Base-by-base conservation (phyloP, 2,329 filamentous ascomycete genomes). In the Fusarium abutilonis region DNA sequence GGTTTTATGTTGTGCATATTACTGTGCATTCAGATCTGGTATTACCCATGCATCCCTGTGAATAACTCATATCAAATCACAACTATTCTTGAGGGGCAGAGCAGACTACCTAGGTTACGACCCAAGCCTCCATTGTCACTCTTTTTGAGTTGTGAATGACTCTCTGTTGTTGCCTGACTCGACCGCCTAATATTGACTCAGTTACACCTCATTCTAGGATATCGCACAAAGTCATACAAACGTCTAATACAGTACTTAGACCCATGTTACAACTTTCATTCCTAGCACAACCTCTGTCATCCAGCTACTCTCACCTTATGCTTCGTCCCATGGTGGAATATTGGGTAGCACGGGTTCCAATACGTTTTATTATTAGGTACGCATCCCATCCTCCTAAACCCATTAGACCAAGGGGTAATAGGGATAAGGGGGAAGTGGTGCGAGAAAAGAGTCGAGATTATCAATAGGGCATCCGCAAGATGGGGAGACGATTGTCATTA, bases 1-100 rank as follows among this genome's bases (percentile, higher is more conserved):
- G 47, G 52, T 51, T 57, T 58, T 60, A 67, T 68, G 66, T 69
- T 68, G 63, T 68, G 66, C 66, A 67, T 68, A 49, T 60, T 39
- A 40, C 64, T 69, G 51, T 67, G 60, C 63, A 67, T 58, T 43
- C 34, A 59, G 63, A 64, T 62, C 63, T 60, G 39, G 43, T 56
- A 60, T 55, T 60, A 43, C 60, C 47, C 17, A 44, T 68, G 63
- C 56, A 61, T 58, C 53, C 44, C 32, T 26, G 23, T 26, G 47
- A 52, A 38, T 41, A 41, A 41, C 41, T 23, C 52, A 28, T 52
- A 40, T 47, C 40, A 42, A 58, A 48, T 32, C 39, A 48, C 49
- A 39, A 42, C 49, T 53, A 43, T 35, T 34, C 34, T 35, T 36
- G 14, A 31, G 44, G 42, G 47, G 46, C 42, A 41, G 17, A 52